Conservation (phyloP, 140 eudicot species). For the Cichorium intybus region DNA sequence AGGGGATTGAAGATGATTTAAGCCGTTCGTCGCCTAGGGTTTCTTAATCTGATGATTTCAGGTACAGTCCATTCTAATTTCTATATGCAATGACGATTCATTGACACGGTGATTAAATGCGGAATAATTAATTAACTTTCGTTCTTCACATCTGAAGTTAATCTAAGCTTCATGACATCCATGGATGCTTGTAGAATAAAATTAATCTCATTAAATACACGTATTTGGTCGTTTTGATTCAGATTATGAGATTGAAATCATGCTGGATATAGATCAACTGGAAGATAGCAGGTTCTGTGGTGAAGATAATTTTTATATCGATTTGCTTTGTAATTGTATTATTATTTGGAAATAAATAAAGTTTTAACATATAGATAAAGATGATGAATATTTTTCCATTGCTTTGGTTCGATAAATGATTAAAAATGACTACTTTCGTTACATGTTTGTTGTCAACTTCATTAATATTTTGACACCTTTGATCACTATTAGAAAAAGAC, state of each 20-base stretch:
- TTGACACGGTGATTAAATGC: background rate
- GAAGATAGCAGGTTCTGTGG: too few relatives aligned
- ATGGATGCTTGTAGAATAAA: background rate
- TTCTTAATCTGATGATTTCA: background rate
- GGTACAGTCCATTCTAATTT: background rate
- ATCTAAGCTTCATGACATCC: background rate
- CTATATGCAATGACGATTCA: background rate
- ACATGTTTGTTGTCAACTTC: too few relatives aligned
- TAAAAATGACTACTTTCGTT: too few relatives aligned
- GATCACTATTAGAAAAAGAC: too few relatives aligned
- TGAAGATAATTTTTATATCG: too few relatives aligned
- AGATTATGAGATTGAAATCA: background rate
- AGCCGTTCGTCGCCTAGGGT: slow-evolving; percentile 13
- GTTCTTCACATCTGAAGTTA: background rate
- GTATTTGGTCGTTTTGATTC: background rate
- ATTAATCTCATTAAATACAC: background rate
- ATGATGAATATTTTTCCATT: too few relatives aligned
- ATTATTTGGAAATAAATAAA: too few relatives aligned
- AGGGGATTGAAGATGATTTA: slow-evolving; percentile 19
- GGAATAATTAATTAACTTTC: slow-evolving; percentile 12
- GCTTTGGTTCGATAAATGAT: too few relatives aligned
- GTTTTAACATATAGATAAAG: too few relatives aligned
- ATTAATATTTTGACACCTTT: too few relatives aligned
- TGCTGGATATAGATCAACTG: background rate
- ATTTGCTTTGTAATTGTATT: too few relatives aligned